Conservation (phyloP, 139 green algal species). For the Coelastrella sp. region DNA sequence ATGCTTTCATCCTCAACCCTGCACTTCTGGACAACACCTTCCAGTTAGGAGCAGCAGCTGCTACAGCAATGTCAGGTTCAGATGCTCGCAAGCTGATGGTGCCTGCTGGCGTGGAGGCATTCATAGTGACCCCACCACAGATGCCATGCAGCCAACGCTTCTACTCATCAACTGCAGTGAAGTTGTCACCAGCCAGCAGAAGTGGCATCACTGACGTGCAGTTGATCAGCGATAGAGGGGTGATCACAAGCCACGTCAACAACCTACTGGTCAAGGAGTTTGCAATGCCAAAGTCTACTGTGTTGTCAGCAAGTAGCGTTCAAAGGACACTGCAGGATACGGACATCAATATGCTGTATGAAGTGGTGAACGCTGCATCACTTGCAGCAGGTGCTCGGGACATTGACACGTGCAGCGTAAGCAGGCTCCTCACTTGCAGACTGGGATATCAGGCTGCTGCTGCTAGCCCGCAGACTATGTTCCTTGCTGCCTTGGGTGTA, state of each 20-base stretch:
- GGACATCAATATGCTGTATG: conserved; percentile 12
- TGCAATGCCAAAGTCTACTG: background rate
- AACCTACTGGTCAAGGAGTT: conserved; percentile 27
- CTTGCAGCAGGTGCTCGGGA: background rate
- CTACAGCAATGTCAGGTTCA: background rate
- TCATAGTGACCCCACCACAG: background rate
- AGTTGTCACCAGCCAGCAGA: background rate
- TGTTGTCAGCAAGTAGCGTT: background rate
- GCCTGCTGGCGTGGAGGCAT: conserved; percentile 1
- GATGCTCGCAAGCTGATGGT: conserved; percentile 31
- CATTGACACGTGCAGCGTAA: too few species aligned
- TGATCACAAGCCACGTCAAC: background rate
- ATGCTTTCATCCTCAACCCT: conserved; percentile 55
- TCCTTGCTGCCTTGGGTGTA: too few species aligned
- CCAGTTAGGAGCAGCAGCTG: conserved; percentile 68
- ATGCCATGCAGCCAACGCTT: background rate
- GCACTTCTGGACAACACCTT: conserved; percentile 73
- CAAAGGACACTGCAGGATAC: background rate
- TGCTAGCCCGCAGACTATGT: too few species aligned
- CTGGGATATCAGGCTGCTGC: too few species aligned
- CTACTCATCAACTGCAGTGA: background rate
- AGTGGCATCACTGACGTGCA: conserved; percentile 37
- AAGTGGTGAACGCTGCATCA: conserved; percentile 11
- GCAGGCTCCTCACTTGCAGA: too few species aligned
- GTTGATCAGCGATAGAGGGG: background rate